Conservation (phyloP, 805 yeast species). For the Candida insectalens region DNA sequence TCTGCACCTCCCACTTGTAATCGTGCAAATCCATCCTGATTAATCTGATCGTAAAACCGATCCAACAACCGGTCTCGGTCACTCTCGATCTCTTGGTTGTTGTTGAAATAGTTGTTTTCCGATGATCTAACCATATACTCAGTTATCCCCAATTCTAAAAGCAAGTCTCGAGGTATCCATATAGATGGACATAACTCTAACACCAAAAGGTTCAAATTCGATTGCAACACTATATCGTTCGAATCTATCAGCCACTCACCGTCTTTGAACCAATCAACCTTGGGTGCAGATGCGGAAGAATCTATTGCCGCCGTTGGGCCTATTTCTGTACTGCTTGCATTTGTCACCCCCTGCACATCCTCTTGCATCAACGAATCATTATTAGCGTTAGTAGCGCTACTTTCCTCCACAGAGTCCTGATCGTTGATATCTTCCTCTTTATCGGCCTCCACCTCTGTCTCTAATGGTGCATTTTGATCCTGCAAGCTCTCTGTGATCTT, state of each 20-base stretch:
- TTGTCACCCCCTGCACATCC: no score
- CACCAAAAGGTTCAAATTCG: constrained; percentile 14
- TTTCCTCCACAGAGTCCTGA: not conserved
- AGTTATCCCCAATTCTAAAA: constrained; percentile 13
- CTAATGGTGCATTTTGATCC: constrained; percentile 4
- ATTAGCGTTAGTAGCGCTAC: not conserved
- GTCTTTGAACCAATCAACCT: constrained; percentile 17
- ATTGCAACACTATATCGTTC: constrained; percentile 9
- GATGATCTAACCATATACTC: constrained; percentile 17
- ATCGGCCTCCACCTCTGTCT: not conserved
- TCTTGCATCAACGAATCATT: no score
- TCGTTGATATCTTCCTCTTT: not conserved
- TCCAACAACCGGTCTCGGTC: constrained; percentile 12
- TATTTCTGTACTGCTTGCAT: not conserved
- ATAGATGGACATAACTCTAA: constrained; percentile 23
- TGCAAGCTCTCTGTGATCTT: constrained; percentile 19
- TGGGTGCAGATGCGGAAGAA: constrained; percentile 1
- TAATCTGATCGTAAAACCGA: constrained; percentile 11
- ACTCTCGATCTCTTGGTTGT: constrained; percentile 4
- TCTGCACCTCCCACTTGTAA: constrained; percentile 1
- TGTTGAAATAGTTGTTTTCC: constrained; percentile 16
- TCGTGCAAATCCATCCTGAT: constrained; percentile 8
- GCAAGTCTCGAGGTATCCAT: constrained; percentile 24
- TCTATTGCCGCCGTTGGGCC: not conserved
- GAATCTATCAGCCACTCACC: constrained; percentile 18